Evolutionary conservation across 2,329 filamentous ascomycete species (phyloP).

Genomic region (Teratosphaeria pseudoeucalypti): DNA sequence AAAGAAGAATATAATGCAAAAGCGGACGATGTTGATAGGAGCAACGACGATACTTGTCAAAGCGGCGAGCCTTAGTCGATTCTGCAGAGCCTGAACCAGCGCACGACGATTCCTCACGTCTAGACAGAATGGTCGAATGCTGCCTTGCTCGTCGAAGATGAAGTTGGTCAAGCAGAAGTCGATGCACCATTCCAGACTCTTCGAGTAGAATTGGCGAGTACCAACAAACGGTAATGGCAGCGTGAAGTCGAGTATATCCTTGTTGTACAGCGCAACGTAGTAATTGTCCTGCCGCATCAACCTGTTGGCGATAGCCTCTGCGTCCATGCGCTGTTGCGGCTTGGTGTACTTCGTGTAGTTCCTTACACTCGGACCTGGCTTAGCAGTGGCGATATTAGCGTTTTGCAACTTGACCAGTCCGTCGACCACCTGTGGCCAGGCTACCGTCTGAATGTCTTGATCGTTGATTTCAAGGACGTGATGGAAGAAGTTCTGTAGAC

Average conservation of each 20-base stretch:
- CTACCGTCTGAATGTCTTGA: conserved; percentile 84
- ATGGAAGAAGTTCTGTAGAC: conserved; percentile 78
- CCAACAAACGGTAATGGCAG: conserved; percentile 75
- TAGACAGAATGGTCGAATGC: conserved; percentile 76
- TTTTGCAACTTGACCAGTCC: conserved; percentile 77
- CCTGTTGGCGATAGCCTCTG: conserved; percentile 92
- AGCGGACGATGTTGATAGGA: conserved; percentile 77
- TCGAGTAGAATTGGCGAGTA: conserved; percentile 73
- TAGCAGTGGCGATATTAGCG: conserved; percentile 74
- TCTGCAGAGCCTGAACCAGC: conserved; percentile 66
- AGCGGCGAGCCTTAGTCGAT: conserved; percentile 71
- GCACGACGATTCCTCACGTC: conserved; percentile 70
- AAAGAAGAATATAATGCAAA: conserved; percentile 83
- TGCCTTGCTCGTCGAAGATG: conserved; percentile 81
- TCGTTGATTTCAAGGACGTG: conserved; percentile 74
- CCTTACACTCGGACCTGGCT: conserved; percentile 47
- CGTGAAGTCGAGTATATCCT: conserved; percentile 81
- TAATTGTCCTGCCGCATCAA: conserved; percentile 97
- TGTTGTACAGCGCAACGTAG: conserved; percentile 92
- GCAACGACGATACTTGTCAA: conserved; percentile 78
- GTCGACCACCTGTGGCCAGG: conserved; percentile 83
- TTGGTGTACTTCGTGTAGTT: conserved; percentile 48
- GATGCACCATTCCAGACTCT: conserved; percentile 84
- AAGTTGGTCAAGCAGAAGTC: conserved; percentile 86
- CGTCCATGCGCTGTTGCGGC: conserved; percentile 73